Percentiles rank a stretch among this genome's conserved stretches.
Conservation (phyloP, 2,329 filamentous ascomycete species). For the Phoma sp. region DNA sequence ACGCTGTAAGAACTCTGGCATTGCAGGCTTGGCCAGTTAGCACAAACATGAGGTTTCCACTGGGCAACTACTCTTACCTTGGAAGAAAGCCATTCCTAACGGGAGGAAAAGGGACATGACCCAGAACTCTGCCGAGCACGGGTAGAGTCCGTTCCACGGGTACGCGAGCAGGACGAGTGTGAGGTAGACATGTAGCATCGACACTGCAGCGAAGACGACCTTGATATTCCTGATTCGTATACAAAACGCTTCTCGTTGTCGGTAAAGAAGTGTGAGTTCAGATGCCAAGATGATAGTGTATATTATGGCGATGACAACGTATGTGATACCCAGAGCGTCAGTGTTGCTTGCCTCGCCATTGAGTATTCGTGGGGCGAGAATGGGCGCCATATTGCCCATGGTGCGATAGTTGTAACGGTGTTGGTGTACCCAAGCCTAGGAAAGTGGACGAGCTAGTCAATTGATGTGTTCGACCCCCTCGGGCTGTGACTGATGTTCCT, state of each 20-base stretch:
- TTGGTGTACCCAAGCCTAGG: neutral
- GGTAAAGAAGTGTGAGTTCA: conserved; percentile 42
- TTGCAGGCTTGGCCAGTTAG: conserved; percentile 38
- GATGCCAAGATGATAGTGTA: conserved; percentile 43
- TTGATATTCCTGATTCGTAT: conserved; percentile 45
- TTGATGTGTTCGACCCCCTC: neutral
- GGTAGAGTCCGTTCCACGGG: conserved; percentile 44
- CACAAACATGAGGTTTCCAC: neutral
- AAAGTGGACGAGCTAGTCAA: neutral
- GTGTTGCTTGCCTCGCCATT: conserved; percentile 42
- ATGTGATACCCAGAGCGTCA: conserved; percentile 42
- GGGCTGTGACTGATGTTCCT: neutral
- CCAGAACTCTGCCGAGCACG: conserved; percentile 49
- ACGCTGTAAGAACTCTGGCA: conserved; percentile 45
- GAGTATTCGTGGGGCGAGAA: conserved; percentile 35
- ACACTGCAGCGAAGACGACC: conserved; percentile 43
- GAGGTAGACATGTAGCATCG: conserved; percentile 48
- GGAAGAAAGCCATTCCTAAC: conserved; percentile 50
- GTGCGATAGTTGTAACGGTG: conserved; percentile 15
- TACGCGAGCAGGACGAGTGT: conserved; percentile 48
- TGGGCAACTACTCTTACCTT: conserved; percentile 39
- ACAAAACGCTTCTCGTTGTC: conserved; percentile 39
- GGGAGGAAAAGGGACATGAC: conserved; percentile 50
- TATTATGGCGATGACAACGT: conserved; percentile 40
- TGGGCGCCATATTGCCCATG: conserved; percentile 44